phyloP scores from a whole-genome alignment of 495 filamentous ascomycete genomes.

The Podospora pseudocomata region DNA sequence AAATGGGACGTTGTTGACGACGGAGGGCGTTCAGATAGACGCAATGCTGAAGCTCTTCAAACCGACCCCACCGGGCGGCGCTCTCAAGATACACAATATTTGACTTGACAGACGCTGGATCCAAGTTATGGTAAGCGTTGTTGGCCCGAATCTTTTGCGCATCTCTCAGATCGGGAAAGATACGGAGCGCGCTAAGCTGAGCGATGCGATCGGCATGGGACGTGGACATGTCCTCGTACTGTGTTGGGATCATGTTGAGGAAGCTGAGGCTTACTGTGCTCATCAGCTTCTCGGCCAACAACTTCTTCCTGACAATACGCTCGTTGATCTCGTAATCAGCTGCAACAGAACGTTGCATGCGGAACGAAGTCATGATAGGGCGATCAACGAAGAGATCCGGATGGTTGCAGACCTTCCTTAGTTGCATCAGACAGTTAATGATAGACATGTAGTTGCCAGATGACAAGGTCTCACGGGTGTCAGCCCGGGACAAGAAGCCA shows the following conservation, averaged over 20 bases:
- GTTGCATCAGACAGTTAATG: constrained; percentile 97
- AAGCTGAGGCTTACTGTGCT: constrained; percentile 67
- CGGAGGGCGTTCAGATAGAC: constrained; percentile 78
- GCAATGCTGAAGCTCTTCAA: constrained; percentile 75
- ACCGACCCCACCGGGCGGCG: constrained; percentile 62
- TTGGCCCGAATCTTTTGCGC: constrained; percentile 58
- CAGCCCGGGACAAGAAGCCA: constrained; percentile 90
- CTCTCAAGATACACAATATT: constrained; percentile 71
- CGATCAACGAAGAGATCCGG: constrained; percentile 97
- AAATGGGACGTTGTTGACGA: constrained; percentile 75
- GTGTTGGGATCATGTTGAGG: constrained; percentile 75
- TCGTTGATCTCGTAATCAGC: constrained; percentile 77
- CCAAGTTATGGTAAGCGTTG: constrained; percentile 57
- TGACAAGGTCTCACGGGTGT: constrained; percentile 82
- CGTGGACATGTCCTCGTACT: constrained; percentile 63
- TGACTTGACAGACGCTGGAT: constrained; percentile 59
- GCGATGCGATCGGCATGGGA: constrained; percentile 58
- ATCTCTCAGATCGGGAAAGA: constrained; percentile 59
- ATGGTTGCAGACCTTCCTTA: constrained; percentile 98
- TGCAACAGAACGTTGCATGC: constrained; percentile 79
- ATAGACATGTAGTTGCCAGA: constrained; percentile 97
- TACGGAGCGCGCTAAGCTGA: constrained; percentile 59
- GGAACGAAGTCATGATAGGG: constrained; percentile 95
- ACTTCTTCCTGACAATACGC: constrained; percentile 59
- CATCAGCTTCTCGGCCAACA: constrained; percentile 64